Evolutionary conservation across 441 rosid species (phyloP).

Genomic region (Theobroma grandiflorum): DNA sequence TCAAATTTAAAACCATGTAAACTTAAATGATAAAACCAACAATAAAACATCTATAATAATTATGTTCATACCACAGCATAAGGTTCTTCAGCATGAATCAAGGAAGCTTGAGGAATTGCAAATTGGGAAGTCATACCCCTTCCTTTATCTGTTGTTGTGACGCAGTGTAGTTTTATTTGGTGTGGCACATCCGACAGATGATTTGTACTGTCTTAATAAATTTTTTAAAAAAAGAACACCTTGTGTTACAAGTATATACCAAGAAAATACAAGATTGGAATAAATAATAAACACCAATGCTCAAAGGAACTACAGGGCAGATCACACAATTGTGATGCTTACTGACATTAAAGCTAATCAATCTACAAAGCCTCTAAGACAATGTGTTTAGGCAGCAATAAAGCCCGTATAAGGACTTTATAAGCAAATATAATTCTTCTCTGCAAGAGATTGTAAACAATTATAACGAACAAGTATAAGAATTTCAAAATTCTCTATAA

Average conservation of each 20-base stretch:
- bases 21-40: background rate
- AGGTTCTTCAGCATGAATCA: conserved; percentile 82
- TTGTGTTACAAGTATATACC: background rate
- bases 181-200: conserved; percentile 52
- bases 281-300: conserved; percentile 23
- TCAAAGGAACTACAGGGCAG: conserved; percentile 8
- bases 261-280: conserved; percentile 1
- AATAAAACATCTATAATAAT: background rate
- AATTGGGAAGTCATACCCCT: conserved; percentile 70
- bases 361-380: conserved; percentile 2
- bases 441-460: background rate
- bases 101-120: conserved; percentile 74
- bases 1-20: conserved; percentile 8
- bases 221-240: background rate
- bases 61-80: conserved; percentile 61
- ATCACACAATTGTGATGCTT: background rate
- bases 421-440: conserved; percentile 14
- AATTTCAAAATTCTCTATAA: background rate
- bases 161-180: conserved; percentile 51
- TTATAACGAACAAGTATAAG: background rate
- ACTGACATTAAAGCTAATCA: background rate
- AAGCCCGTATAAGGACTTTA: background rate
- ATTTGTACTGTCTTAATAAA: conserved; percentile 14
- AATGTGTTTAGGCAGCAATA: background rate
- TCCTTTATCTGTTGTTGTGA: conserved; percentile 69